Conservation (phyloP, 108 stramenopile species). For the Licmophora abbreviata region DNA sequence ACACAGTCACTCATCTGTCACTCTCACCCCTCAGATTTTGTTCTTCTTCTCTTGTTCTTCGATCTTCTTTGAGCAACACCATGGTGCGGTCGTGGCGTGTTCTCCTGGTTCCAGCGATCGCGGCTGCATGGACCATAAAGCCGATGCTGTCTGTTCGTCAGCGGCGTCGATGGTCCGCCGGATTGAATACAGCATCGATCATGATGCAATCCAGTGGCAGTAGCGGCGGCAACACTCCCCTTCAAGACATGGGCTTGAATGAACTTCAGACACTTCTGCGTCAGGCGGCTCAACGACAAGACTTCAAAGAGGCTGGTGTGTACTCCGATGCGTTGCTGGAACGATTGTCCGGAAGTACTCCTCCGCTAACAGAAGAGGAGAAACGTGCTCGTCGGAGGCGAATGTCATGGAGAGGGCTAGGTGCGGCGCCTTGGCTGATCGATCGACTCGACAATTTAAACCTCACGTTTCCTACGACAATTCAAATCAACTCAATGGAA, state of each 20-base stretch:
- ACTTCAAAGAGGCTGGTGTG: constrained; percentile 51
- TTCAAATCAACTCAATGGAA: constrained; percentile 83
- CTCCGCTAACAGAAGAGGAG: constrained; percentile 23
- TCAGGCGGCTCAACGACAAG: constrained; percentile 46
- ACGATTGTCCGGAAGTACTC: constrained; percentile 15
- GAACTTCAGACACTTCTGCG: constrained; percentile 80
- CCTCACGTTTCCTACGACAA: constrained; percentile 73
- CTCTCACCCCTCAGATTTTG: too few relatives aligned
- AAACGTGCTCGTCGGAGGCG: constrained; percentile 23
- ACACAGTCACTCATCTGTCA: too few relatives aligned
- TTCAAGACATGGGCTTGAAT: constrained; percentile 63
- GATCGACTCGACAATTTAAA: constrained; percentile 65
- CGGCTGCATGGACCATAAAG: too few relatives aligned
- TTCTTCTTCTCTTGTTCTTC: too few relatives aligned
- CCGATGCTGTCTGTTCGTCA: too few relatives aligned
- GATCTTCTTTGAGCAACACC: too few relatives aligned
- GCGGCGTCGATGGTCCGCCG: too few relatives aligned
- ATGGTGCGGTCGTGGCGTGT: too few relatives aligned
- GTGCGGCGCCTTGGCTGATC: constrained; percentile 74
- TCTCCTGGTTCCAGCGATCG: too few relatives aligned
- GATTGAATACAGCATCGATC: too few relatives aligned
- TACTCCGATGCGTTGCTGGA: constrained; percentile 52
- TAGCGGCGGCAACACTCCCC: too few relatives aligned
- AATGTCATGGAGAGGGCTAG: constrained; percentile 72
- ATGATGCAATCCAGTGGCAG: too few relatives aligned